These are phyloP conservation scores for Leccinum arenicola DNA, from an alignment of 768 basidiomycete genomes.

Conservation along the genomic window DNA sequence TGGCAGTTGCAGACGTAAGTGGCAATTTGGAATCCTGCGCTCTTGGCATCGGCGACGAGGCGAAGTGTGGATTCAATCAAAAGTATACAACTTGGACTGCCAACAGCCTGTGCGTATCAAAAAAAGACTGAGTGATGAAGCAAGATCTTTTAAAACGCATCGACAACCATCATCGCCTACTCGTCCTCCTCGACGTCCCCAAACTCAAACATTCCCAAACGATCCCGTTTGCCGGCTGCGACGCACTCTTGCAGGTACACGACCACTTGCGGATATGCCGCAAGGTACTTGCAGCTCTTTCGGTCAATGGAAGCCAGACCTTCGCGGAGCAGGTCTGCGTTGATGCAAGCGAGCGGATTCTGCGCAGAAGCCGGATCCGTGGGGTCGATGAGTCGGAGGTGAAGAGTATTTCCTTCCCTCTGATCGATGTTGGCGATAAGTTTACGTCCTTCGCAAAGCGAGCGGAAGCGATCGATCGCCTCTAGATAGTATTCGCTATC, in stretches of 20 bases:
- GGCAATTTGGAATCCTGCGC: conserved; percentile 7
- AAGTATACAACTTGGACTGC: conserved; percentile 6
- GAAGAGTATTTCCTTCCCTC: conserved; percentile 71
- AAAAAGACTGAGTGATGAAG: background rate
- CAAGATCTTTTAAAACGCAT: conserved; percentile 18
- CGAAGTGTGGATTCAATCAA: background rate
- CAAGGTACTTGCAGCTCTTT: conserved; percentile 70
- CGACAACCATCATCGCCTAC: conserved; percentile 12
- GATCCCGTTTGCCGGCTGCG: conserved; percentile 64
- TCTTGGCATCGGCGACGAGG: background rate
- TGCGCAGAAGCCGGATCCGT: conserved; percentile 61
- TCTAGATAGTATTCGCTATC: conserved; percentile 88
- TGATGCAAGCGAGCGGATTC: conserved; percentile 77
- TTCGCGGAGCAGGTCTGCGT: conserved; percentile 85
- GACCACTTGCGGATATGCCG: conserved; percentile 64
- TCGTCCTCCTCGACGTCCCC: conserved; percentile 91
- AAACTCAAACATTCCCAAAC: conserved; percentile 85
- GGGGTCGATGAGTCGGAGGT: conserved; percentile 93
- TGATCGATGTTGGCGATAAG: conserved; percentile 95
- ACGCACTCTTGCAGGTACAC: conserved; percentile 63
- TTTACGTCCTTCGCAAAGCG: conserved; percentile 87
- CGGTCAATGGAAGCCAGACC: conserved; percentile 81
- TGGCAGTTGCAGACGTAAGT: background rate
- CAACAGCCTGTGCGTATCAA: background rate
- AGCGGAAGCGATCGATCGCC: conserved; percentile 81